Percentiles rank a stretch among this genome's conserved stretches.
Conservation (phyloP, 108 stramenopile genomes). For the Mayamaea pseudoterrestris region DNA sequence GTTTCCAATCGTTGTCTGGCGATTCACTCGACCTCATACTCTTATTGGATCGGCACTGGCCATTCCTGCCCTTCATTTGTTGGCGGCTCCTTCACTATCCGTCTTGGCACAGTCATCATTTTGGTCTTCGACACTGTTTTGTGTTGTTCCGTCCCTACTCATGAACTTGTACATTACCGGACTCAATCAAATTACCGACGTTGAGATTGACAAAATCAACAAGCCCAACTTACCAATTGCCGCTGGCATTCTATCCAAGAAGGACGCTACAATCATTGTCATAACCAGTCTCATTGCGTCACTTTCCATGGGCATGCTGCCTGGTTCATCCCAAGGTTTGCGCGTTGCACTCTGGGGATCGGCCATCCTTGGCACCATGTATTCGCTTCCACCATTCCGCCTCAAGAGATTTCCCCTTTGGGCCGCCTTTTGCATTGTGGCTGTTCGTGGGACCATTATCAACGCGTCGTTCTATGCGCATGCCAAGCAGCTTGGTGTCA, state of each 20-base stretch:
- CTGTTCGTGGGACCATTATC: slow-evolving; percentile 85
- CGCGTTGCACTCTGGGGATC: slow-evolving; percentile 79
- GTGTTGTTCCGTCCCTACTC: slow-evolving; percentile 81
- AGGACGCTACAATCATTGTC: slow-evolving; percentile 42
- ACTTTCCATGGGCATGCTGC: slow-evolving; percentile 43
- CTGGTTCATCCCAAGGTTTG: slow-evolving; percentile 40
- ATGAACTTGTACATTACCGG: slow-evolving; percentile 96
- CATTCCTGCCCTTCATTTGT: slow-evolving; percentile 80
- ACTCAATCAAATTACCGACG: slow-evolving; percentile 94
- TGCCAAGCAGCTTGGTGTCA: slow-evolving; percentile 45
- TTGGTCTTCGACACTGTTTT: slow-evolving; percentile 44
- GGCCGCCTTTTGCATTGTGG: slow-evolving; percentile 91
- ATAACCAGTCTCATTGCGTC: slow-evolving; percentile 41
- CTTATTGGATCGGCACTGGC: slow-evolving; percentile 89
- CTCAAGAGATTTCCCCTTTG: slow-evolving; percentile 90
- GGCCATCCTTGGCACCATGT: slow-evolving; percentile 77
- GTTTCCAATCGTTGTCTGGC: slow-evolving; percentile 71
- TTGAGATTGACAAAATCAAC: slow-evolving; percentile 94
- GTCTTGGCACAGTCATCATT: too few species aligned
- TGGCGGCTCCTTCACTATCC: slow-evolving; percentile 70
- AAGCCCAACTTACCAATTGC: slow-evolving; percentile 91
- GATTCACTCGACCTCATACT: slow-evolving; percentile 93
- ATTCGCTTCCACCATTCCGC: slow-evolving; percentile 76
- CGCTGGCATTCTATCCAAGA: slow-evolving; percentile 51
- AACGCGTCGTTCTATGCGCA: slow-evolving; percentile 86